Evolutionary conservation across 2,329 filamentous ascomycete species (phyloP).

Genomic region (Coniochaeta pulveracea): DNA sequence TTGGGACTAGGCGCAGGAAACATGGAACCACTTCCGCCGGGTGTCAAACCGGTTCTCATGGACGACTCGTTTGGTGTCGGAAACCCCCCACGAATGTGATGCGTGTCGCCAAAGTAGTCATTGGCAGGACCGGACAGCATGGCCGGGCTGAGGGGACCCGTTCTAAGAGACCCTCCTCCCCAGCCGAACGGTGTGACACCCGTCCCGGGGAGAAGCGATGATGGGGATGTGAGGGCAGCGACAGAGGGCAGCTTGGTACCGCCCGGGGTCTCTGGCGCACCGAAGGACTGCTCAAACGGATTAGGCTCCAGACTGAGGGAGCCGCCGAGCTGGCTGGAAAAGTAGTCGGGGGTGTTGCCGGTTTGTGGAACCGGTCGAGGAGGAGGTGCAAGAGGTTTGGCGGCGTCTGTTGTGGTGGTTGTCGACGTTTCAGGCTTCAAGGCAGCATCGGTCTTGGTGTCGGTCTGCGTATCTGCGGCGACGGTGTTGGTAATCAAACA

Average conservation of each 20-base stretch:
- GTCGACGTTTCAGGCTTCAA: slow-evolving; percentile 37
- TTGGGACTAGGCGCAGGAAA: slow-evolving; percentile 87
- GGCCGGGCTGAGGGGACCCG: slow-evolving; percentile 87
- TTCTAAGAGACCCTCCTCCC: slow-evolving; percentile 73
- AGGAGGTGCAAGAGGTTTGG: slow-evolving; percentile 59
- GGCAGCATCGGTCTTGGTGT: slow-evolving; percentile 28
- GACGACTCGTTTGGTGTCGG: slow-evolving; percentile 96
- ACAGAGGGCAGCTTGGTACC: slow-evolving; percentile 78
- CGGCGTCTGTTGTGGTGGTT: slow-evolving; percentile 44
- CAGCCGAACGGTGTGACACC: slow-evolving; percentile 68
- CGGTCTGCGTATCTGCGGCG: slow-evolving; percentile 9
- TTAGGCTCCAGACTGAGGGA: slow-evolving; percentile 76
- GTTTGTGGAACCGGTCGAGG: slow-evolving; percentile 43
- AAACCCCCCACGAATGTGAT: slow-evolving; percentile 70
- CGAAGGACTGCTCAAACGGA: slow-evolving; percentile 94
- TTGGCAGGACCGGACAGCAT: slow-evolving; percentile 83
- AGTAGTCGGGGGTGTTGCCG: slow-evolving; percentile 56
- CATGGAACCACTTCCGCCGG: slow-evolving; percentile 93
- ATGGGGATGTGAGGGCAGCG: slow-evolving; percentile 82
- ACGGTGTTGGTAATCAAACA: slow-evolving; percentile 4
- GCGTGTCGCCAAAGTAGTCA: slow-evolving; percentile 81
- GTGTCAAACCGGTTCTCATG: slow-evolving; percentile 79
- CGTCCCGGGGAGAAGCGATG: slow-evolving; percentile 63
- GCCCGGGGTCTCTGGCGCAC: slow-evolving; percentile 66
- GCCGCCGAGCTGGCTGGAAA: slow-evolving; percentile 42